phyloP scores from a whole-genome alignment of 805 yeast species.

The Candida pseudoglaebosa region DNA sequence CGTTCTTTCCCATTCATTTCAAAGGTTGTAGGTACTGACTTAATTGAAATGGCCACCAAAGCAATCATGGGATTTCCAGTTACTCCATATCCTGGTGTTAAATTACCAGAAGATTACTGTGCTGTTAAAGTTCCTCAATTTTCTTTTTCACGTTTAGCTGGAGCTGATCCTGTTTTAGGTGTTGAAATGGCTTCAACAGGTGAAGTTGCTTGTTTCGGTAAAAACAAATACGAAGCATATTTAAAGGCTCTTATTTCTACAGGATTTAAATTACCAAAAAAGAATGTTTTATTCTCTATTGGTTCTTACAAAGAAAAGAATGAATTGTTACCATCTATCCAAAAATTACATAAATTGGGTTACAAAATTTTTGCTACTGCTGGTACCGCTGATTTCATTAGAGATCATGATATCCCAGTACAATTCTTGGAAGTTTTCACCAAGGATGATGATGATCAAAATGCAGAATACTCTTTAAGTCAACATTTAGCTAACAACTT shows the following conservation, averaged over 20 bases:
- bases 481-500: conserved; percentile 95
- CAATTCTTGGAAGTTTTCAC: conserved; percentile 86
- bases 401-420: conserved; percentile 91
- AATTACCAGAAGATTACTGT: conserved; percentile 90
- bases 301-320: conserved; percentile 97
- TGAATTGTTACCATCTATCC: conserved; percentile 86
- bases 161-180: conserved; percentile 98
- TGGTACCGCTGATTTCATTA: conserved; percentile 97
- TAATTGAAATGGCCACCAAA: conserved; percentile 95
- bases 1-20: conserved; percentile 98
- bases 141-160: conserved; percentile 96
- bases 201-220: conserved; percentile 96
- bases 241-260: conserved; percentile 91
- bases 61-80: conserved; percentile 88
- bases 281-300: conserved; percentile 86
- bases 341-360: conserved; percentile 76
- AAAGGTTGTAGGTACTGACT: conserved; percentile 92
- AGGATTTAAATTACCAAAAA: conserved; percentile 92
- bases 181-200: conserved; percentile 99
- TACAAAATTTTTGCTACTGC: conserved; percentile 94
- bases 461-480: conserved; percentile 90
- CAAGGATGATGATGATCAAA: conserved; percentile 71
- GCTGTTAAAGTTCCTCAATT: conserved; percentile 88
- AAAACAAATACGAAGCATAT: conserved; percentile 94
- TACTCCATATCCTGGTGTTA: conserved; percentile 84